These are phyloP conservation scores for Dictyostelium gargantuum DNA, from an alignment of 208 protist genomes.

Conservation along the genomic window DNA sequence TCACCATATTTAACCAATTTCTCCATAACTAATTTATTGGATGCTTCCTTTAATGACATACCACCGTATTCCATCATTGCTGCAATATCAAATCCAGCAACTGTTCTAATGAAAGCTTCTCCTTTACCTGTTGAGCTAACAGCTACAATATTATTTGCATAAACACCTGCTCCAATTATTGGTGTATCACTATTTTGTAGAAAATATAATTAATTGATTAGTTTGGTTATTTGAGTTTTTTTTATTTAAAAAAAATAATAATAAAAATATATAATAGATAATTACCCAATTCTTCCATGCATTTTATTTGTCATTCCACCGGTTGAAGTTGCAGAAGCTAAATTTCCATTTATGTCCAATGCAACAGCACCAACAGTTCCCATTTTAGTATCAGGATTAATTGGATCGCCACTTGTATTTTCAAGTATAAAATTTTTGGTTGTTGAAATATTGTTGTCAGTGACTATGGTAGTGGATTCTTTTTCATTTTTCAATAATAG, in stretches of 20 bases:
- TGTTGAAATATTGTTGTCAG: too few relatives aligned
- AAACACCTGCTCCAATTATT: slow-evolving; percentile 76
- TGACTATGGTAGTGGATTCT: not conserved
- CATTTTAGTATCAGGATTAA: not conserved
- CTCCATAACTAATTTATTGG: slow-evolving; percentile 33
- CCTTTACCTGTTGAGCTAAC: slow-evolving; percentile 74
- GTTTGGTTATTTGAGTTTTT: too few relatives aligned
- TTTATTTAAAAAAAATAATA: too few relatives aligned
- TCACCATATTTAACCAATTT: slow-evolving; percentile 41
- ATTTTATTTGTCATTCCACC: slow-evolving; percentile 83
- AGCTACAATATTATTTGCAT: slow-evolving; percentile 72
- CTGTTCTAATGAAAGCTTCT: slow-evolving; percentile 74
- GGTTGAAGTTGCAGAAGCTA: slow-evolving; percentile 79
- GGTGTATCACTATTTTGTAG: slow-evolving; percentile 81
- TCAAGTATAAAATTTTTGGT: not conserved
- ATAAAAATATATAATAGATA: too few relatives aligned
- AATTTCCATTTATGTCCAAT: slow-evolving; percentile 64
- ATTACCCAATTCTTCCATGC: slow-evolving; percentile 72
- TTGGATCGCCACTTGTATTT: not conserved
- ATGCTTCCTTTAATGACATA: slow-evolving; percentile 45
- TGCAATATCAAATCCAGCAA: slow-evolving; percentile 51
- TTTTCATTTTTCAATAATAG: not conserved
- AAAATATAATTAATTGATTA: too few relatives aligned
- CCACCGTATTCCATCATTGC: slow-evolving; percentile 67
- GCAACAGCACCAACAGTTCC: slow-evolving; percentile 77